Evolutionary conservation across 139 green algal genomes (phyloP), one percentile per base, ranked within the genome.

Genomic region (Chlamydomonas incerta): DNA sequence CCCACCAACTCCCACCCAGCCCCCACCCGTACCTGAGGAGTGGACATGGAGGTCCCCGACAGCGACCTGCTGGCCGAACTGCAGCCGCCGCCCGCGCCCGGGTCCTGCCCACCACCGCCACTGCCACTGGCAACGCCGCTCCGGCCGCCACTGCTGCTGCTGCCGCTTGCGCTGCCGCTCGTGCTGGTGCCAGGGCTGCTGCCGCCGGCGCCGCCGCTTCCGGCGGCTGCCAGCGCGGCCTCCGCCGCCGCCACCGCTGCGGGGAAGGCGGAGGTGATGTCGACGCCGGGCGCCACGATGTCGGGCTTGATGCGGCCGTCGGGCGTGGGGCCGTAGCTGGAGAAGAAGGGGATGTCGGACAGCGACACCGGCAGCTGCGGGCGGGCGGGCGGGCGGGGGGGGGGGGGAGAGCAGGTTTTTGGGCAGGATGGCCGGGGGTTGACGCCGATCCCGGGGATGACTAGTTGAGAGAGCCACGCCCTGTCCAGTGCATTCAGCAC

Each of bases 221-320:
- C 62, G 26, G 17, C 62, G 34, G 17, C 62, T 50, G 41, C 58
- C 20, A 11, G 8, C 58, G 20, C 21, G 20, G 20, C 20, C 58
- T 6, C 58, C 20, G 15, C 58, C 23, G 18, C 23, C 20, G 8
- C 23, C 20, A 14, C 58, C 58, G 20, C 28, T 14, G 26, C 4
- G 28, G 11, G 11, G 26, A 34, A 17, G 26, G 62, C 24, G 11
- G 62, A 68, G 26, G 14, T 23, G 26, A 68, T 33, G 24, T 23
- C 62, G 21, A 34, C 23, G 3, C 95, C 95, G 20, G 95, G 95
- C 0, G 93, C 93, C 3, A 97, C 86, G 23, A 98, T 50, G 77
- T 98, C 95, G 21, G 95, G 95, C 85, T 98, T 98, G 35, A 96
- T 90, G 33, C 95, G 83, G 63, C 88, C 88, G 81, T 98, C 95